A percentile compares a stretch with the other conserved stretches of the same genome.
These are phyloP conservation scores for Chytriomyces sp. DNA, from an alignment of 192 early-diverging fungal genomes.

Conservation along the genomic window DNA sequence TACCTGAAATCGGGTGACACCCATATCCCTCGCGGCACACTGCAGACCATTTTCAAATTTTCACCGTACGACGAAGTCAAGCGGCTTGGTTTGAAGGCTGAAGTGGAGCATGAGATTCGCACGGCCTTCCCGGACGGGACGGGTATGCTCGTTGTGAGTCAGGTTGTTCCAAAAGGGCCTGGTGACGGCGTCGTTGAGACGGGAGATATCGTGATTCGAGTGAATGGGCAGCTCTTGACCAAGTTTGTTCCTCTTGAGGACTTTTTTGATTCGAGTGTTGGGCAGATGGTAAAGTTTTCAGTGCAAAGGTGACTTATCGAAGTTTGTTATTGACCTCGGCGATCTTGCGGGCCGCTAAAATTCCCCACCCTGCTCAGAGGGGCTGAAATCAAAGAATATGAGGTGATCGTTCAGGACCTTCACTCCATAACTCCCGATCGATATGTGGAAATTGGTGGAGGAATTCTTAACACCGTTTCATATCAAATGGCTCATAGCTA, in stretches of 20 bases:
- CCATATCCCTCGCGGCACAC: slow-evolving; percentile 42
- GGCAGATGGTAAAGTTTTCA: slow-evolving; percentile 18
- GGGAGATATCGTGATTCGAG: slow-evolving; percentile 45
- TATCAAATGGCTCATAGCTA: slow-evolving; percentile 51
- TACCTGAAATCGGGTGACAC: slow-evolving; percentile 29
- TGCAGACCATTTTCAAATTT: slow-evolving; percentile 48
- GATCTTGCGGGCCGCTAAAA: neutral
- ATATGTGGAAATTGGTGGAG: slow-evolving; percentile 85
- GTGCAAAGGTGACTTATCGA: slow-evolving; percentile 25
- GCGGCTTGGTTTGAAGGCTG: slow-evolving; percentile 64
- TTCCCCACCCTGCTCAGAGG: slow-evolving; percentile 43
- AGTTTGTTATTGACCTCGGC: neutral
- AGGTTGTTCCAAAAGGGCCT: slow-evolving; percentile 62
- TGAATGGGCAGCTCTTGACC: slow-evolving; percentile 60
- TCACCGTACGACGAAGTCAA: slow-evolving; percentile 53
- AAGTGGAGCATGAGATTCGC: slow-evolving; percentile 63
- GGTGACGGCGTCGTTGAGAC: slow-evolving; percentile 60
- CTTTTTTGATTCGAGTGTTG: slow-evolving; percentile 57
- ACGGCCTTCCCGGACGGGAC: slow-evolving; percentile 62
- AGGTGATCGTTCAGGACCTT: slow-evolving; percentile 39
- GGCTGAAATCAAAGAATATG: slow-evolving; percentile 47
- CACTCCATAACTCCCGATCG: slow-evolving; percentile 69
- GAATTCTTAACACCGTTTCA: slow-evolving; percentile 54
- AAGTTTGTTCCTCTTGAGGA: slow-evolving; percentile 74
- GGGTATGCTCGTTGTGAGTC: slow-evolving; percentile 69